Evolutionary conservation across 192 early-diverging fungal species (phyloP), one percentile per base, ranked within the genome.

Genomic region (Oehlia diaphana): DNA sequence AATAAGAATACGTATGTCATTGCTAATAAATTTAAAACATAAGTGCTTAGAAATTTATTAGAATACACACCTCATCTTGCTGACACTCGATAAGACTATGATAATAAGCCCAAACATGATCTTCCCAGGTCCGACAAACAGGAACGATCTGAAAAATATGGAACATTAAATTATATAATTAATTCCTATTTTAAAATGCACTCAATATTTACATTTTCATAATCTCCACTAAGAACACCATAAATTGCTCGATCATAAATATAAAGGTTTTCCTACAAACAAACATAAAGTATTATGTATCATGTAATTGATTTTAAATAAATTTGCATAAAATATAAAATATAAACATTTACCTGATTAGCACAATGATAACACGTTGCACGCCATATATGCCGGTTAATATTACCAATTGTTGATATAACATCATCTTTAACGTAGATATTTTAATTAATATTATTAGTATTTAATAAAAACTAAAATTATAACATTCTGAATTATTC

Each of bases 81-180:
- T 86, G 80, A 31, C 76, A 65, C 74, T 97, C 94, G 9, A 95
- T 82, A 58, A 95, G 82, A 1, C 92, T 86, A 80, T 90, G 92
- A 67, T 93, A 95, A 50, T 93, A 90, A 1, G 87, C 91, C 96
- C 96, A 97, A 21, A 96, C 76, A 77, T 91, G 81, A 82, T 97
- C 96, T 82, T 96, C 95, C 96, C 96, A 97, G 12, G 84, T 88
- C 47, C 88, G 86, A 79, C 95, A 95, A 4, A 93, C 95, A 37
- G 90, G 85, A 16, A 91, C 42, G 21, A 88, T 89, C 90, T 93
- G 7, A 76, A 62, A 50, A 21, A n/a, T 37, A 33, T 31, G 44
- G 42, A 26, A 1, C 6, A 14, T 35, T 23, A 19, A 28, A 26
- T n/a, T 9, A 23, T 37, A 69, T 10, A 19, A 23, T 4, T 62